Conservation (phyloP, 805 yeast species). For the Priceomyces haplophilus region DNA sequence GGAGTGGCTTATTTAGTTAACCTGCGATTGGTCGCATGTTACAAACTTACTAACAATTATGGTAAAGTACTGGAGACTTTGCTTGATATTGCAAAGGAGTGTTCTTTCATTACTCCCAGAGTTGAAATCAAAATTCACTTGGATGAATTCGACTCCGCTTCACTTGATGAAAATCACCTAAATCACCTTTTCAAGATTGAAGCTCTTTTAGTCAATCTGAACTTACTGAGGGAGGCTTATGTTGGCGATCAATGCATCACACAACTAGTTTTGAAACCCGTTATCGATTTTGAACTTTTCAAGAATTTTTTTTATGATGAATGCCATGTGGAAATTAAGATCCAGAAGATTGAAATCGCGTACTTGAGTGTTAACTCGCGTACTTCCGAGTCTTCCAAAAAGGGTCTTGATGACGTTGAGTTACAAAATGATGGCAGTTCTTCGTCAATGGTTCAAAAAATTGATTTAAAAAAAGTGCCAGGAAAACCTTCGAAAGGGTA, state of each 20-base stretch:
- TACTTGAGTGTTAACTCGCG: constrained; percentile 5
- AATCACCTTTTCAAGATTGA: constrained; percentile 15
- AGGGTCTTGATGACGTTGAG: constrained; percentile 1
- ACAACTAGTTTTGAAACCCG: constrained; percentile 18
- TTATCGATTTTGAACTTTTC: constrained; percentile 8
- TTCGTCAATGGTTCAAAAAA: background rate
- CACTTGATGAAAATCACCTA: background rate
- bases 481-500: background rate
- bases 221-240: constrained; percentile 9
- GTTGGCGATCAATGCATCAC: constrained; percentile 17
- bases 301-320: constrained; percentile 6
- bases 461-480: background rate
- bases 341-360: constrained; percentile 12
- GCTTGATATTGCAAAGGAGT: background rate
- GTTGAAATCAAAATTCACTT: background rate
- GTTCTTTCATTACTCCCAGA: background rate
- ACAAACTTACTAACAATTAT: constrained; percentile 24
- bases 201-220: constrained; percentile 15
- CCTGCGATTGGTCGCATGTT: constrained; percentile 38
- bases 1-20: constrained; percentile 29
- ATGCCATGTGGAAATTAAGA: constrained; percentile 4
- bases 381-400: background rate
- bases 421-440: background rate
- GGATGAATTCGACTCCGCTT: background rate
- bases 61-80: constrained; percentile 6